Evolutionary conservation across 2,329 filamentous ascomycete species (phyloP), one percentile per base, ranked within the genome.

Genomic region (Aspergillus sp.): DNA sequence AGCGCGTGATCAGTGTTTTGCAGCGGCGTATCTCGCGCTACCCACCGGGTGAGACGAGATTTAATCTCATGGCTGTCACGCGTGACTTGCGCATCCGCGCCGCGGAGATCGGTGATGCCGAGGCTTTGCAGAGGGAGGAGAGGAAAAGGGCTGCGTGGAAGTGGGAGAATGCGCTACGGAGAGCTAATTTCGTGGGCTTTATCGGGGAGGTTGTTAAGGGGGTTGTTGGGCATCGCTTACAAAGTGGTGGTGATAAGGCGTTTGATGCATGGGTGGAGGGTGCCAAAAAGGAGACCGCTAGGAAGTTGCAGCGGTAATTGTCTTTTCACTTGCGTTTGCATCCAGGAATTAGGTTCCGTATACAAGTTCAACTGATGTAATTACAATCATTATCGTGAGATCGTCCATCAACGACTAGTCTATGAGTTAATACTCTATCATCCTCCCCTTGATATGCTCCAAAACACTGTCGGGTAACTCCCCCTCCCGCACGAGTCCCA

Each of bases 181-280:
- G 86, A 58, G 91, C 95, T 68, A 98, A 98, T 69, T 98, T 98
- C 72, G 87, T 98, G 0, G 91, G 89, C 0, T 96, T 98, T 60
- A 86, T 91, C 3, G 89, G 88, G 8, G 89, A 96, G 73, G 75
- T 96, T 50, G 72, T 95, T 57, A 94, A 93, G 74, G 86, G 82
- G 1, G 91, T 96, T 3, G 85, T 88, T n/a, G 76, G 71, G 53
- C 67, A 72, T 51, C 19, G 19, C 19, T 19, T 19, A 19, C 19
- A 19, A 2, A 95, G 94, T 74, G 64, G 94, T 36, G 73, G 80
- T 0, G 73, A 78, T 2, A 78, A 73, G 8, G 81, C 75, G 8
- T 93, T 91, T 65, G 76, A 83, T 65, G 86, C 88, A 66, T 86
- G 88, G 69, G 87, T 97, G 51, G 85, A 90, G 58, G 87, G 89